Conservation (phyloP, 208 protist species). For the Vickermania spadyakhi region DNA sequence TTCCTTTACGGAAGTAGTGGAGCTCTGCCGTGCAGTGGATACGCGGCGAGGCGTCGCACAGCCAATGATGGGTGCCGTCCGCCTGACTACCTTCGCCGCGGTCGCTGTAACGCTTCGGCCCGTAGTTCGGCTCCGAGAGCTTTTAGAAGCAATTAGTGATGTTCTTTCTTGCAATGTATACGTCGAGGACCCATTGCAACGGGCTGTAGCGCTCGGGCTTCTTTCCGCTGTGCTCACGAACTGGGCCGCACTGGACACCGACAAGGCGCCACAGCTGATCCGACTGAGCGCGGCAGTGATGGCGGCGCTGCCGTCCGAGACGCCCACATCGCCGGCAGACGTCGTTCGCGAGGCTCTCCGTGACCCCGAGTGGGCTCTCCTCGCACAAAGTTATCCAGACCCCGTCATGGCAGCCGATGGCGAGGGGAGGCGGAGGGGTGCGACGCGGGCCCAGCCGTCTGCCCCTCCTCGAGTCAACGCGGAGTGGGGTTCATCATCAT, state of each 20-base stretch:
- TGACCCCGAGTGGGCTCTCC: not conserved
- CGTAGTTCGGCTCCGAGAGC: conserved; percentile 8
- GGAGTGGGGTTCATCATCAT: too few relatives aligned
- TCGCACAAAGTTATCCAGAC: not conserved
- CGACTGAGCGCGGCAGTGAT: conserved; percentile 2
- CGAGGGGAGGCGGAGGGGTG: too few relatives aligned
- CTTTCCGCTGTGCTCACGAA: conserved; percentile 15
- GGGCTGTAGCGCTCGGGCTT: not conserved
- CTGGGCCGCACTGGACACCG: conserved; percentile 16
- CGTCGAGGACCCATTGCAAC: not conserved
- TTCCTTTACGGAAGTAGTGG: conserved; percentile 27
- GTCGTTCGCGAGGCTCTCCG: not conserved
- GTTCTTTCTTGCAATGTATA: conserved; percentile 1
- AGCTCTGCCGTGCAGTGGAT: conserved; percentile 41
- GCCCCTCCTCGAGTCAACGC: not conserved
- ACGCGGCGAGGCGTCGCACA: conserved; percentile 9
- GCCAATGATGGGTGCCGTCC: conserved; percentile 15
- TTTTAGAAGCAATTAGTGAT: conserved; percentile 7
- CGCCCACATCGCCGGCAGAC: not conserved
- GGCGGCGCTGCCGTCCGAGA: not conserved
- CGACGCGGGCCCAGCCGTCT: not conserved
- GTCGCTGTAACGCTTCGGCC: conserved; percentile 28
- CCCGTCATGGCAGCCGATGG: not conserved
- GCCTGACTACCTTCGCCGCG: conserved; percentile 31
- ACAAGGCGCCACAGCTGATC: conserved; percentile 4